phyloP scores from a whole-genome alignment of 257 asterid species.

The Lavandula angustifolia region DNA sequence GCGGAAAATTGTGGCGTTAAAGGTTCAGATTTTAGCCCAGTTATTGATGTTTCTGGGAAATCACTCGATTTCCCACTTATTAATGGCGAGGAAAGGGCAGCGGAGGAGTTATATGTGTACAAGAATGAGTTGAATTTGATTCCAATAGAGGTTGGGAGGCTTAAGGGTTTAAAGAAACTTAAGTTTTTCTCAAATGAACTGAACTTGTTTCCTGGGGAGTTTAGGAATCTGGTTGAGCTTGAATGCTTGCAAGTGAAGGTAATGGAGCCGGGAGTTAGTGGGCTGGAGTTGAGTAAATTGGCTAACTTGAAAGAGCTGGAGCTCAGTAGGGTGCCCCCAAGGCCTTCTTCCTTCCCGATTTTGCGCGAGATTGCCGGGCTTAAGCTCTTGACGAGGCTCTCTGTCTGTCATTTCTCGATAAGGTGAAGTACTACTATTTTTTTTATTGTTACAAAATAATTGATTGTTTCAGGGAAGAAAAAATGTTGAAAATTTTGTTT shows the following conservation, averaged over 20 bases:
- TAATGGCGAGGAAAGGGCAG: slow-evolving; percentile 39
- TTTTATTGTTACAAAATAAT: not conserved
- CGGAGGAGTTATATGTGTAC: slow-evolving; percentile 66
- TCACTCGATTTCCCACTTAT: slow-evolving; percentile 54
- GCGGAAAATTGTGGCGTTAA: slow-evolving; percentile 37
- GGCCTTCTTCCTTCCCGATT: slow-evolving; percentile 69
- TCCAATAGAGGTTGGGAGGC: slow-evolving; percentile 59
- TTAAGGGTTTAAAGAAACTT: slow-evolving; percentile 62
- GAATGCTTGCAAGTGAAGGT: slow-evolving; percentile 84
- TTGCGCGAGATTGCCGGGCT: slow-evolving; percentile 73
- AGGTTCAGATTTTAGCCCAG: slow-evolving; percentile 41
- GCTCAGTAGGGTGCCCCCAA: slow-evolving; percentile 69
- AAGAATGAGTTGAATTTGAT: slow-evolving; percentile 78
- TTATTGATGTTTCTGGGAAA: slow-evolving; percentile 69
- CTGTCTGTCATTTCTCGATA: slow-evolving; percentile 88
- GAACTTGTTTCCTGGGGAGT: slow-evolving; percentile 73
- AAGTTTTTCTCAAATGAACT: slow-evolving; percentile 83
- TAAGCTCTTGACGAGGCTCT: slow-evolving; percentile 73
- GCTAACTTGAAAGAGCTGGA: slow-evolving; percentile 83
- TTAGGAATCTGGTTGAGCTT: slow-evolving; percentile 60
- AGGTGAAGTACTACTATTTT: slow-evolving; percentile 44
- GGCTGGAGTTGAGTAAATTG: slow-evolving; percentile 68
- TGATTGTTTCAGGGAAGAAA: not conserved
- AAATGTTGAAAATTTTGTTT: not conserved
- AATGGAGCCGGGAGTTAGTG: slow-evolving; percentile 59